Evolutionary conservation across 176 grass and related monocot genomes (phyloP), one percentile per base, ranked within the genome.

Genomic region (Cenchrus americanus): DNA sequence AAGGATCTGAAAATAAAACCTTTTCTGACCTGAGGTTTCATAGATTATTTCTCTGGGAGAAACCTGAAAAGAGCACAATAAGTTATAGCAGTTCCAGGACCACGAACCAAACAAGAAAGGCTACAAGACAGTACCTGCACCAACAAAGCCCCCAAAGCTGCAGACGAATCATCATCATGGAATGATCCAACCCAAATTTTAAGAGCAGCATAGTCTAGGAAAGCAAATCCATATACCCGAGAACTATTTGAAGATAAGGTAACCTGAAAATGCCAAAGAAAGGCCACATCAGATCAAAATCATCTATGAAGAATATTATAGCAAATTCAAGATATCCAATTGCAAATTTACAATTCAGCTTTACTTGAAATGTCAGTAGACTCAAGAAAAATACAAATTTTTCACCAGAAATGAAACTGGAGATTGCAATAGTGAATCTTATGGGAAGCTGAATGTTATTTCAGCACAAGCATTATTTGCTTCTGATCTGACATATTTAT

Each of bases 111-210:
- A 76, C 14, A 57, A 67, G 82, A 75, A 34, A 54, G 63, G 8
- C 67, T 46, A 76, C 27, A 84, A 88, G 41, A 85, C 22, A 61
- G 73, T 90, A 93, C 96, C 92, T 98, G 96, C 86, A 98, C 87
- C 69, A 98, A 82, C 85, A 98, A 85, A 88, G 96, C 91, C 26
- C 96, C 96, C 76, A 98, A 88, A 81, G 87, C 85, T 86, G 96
- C 92, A 78, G 72, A 93, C 41, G 91, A 90, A 86, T 91, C 89
- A 73, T 98, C 91, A 23, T 98, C 92, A 52, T 66, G 69, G 55
- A 98, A 53, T 48, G 96, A 98, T 80, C 96, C 96, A 52, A 98
- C 88, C 92, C 92, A 98, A 69, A 93, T 90, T 71, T 98, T 98
- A 64, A 95, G 85, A 66, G 92, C 89, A 18, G 91, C 92, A 74